These are phyloP conservation scores for Dissophora globulifera DNA, from an alignment of 192 early-diverging fungal genomes.

Conservation along the genomic window DNA sequence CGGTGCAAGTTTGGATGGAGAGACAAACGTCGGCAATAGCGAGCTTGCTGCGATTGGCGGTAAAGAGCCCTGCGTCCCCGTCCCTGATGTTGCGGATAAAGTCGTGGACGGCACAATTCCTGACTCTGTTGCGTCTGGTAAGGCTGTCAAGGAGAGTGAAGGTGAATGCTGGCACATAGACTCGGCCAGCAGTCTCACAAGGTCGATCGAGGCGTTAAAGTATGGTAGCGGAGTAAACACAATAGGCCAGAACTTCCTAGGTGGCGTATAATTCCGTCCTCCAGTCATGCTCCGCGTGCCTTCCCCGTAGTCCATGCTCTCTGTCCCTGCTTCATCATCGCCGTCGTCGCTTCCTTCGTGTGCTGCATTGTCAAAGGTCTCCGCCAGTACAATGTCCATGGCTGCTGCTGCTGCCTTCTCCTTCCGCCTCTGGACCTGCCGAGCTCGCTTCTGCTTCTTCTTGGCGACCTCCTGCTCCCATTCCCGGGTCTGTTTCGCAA, in stretches of 20 bases:
- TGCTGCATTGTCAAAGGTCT: background rate
- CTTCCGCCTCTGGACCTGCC: conserved; percentile 20
- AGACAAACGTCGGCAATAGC: background rate
- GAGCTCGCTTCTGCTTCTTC: conserved; percentile 24
- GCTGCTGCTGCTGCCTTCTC: conserved; percentile 27
- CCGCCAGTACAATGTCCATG: conserved; percentile 11
- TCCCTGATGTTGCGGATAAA: background rate
- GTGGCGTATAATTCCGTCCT: background rate
- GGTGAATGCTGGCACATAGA: conserved; percentile 27
- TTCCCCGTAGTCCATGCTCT: conserved; percentile 29
- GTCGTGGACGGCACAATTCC: too few relatives aligned
- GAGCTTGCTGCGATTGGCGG: too few relatives aligned
- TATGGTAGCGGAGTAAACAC: conserved; percentile 49
- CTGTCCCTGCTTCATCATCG: conserved; percentile 34
- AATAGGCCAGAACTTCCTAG: conserved; percentile 40
- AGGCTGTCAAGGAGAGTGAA: background rate
- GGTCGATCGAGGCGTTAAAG: conserved; percentile 45
- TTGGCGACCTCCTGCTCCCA: conserved; percentile 32
- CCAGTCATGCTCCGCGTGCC: background rate
- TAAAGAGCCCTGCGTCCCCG: too few relatives aligned
- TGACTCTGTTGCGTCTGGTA: too few relatives aligned
- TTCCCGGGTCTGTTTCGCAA: conserved; percentile 31
- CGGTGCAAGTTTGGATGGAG: background rate
- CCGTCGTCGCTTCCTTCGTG: conserved; percentile 34
- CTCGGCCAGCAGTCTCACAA: conserved; percentile 42